Base-by-base conservation (phyloP, 768 basidiomycete species). In the Rhodosporidiobolus odoratus region DNA sequence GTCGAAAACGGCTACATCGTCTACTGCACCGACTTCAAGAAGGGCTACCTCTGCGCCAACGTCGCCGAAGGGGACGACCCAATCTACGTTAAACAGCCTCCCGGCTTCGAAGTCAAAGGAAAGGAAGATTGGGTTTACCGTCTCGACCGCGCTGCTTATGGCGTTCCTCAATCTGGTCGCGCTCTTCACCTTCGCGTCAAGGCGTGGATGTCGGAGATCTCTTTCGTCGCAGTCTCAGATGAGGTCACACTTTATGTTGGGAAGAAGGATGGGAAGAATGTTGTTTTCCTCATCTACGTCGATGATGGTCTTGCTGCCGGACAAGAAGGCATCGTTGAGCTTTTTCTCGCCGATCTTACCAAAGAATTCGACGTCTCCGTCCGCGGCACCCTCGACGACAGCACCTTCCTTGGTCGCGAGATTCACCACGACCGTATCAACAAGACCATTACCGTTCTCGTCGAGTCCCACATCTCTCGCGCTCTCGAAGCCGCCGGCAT, bases 311-410 rank as follows among this genome's bases (percentile, higher is more conserved):
- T 45, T 35, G 30, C 19, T 38, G 41, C 30, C 69, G 64, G 15
- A 23, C 65, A 38, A 37, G 71, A 10, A 78, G 78, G 63, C 74
- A 79, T 40, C 78, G 79, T 15, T 56, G 53, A 56, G 32, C 19
- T 32, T 16, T 41, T 58, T 40, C 32, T 35, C 57, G 40, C 7
- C 40, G n/a, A 30, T 7, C 16, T 54, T 15, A 34, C 15, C 66
- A 15, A 72, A 9, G 19, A 6, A 12, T 30, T 80, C 52, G 79
- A 79, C 37, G 63, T 78, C 15, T 77, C 69, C 19, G 38, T 73
- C 15, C 71, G 72, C 21, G 79, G 79, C 65, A 76, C 78, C 9
- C 5, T 27, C 35, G 19, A 38, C 56, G 56, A 37, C 56, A 19
- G 34, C 35, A n/a, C 25, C 13, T 19, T 57, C 56, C 43, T 45